Evolutionary conservation across 139 green algal genomes (phyloP).

Genomic region (Chlamydomonas schloesseri): DNA sequence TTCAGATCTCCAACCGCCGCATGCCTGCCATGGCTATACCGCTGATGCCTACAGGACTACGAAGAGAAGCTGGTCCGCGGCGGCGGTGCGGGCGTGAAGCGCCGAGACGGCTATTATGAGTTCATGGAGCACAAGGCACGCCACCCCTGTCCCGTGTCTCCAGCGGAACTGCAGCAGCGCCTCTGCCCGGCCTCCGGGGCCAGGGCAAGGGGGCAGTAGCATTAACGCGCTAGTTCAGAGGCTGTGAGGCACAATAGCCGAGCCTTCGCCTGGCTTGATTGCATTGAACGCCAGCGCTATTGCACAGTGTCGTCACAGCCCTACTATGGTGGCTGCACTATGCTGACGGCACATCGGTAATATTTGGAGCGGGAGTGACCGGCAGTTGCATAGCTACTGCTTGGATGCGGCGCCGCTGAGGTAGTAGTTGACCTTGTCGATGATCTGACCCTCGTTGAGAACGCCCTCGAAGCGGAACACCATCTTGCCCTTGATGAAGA

Average conservation of each 20-base stretch:
- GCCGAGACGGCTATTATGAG: background rate
- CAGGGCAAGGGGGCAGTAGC: background rate
- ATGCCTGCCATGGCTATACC: too few relatives aligned
- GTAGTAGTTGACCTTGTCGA: background rate
- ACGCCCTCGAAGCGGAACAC: constrained; percentile 77
- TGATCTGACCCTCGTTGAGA: constrained; percentile 9
- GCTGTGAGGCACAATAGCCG: too few relatives aligned
- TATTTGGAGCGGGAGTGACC: too few relatives aligned
- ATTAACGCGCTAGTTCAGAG: too few relatives aligned
- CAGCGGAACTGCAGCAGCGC: background rate
- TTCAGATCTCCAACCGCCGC: too few relatives aligned
- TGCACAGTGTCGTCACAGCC: too few relatives aligned
- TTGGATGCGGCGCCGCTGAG: background rate
- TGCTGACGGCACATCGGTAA: too few relatives aligned
- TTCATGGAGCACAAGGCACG: background rate
- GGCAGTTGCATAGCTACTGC: background rate
- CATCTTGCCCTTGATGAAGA: constrained; percentile 75
- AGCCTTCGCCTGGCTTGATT: too few relatives aligned
- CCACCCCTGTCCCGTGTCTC: background rate
- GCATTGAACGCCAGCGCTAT: too few relatives aligned
- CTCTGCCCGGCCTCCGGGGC: background rate
- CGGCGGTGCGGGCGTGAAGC: background rate
- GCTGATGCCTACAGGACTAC: background rate
- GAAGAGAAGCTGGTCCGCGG: background rate
- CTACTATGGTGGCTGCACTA: too few relatives aligned